phyloP scores from a whole-genome alignment of 768 basidiomycete species.

The Dioszegia hungarica region DNA sequence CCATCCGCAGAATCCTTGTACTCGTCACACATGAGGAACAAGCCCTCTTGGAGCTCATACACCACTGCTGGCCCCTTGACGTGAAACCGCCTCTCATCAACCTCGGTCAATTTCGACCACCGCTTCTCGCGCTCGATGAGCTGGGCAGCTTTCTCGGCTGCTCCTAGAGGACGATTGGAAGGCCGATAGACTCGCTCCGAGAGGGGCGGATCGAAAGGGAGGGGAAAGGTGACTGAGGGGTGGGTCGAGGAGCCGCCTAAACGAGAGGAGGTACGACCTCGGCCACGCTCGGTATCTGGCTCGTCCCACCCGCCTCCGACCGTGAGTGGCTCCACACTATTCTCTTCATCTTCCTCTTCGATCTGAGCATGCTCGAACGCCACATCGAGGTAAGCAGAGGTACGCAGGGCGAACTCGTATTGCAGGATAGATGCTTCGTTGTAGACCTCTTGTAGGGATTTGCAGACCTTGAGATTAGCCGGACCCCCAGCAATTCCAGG shows the following conservation, averaged over 20 bases:
- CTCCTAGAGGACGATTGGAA: slow-evolving; percentile 9
- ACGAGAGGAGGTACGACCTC: slow-evolving; percentile 1
- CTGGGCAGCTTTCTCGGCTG: slow-evolving; percentile 18
- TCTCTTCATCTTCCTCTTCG: background rate
- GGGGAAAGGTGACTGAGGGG: slow-evolving; percentile 8
- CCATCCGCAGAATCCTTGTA: slow-evolving; percentile 21
- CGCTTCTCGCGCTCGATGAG: slow-evolving; percentile 24
- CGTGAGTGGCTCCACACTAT: background rate
- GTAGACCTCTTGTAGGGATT: slow-evolving; percentile 14
- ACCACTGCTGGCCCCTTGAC: slow-evolving; percentile 36
- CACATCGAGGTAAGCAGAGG: slow-evolving; percentile 28
- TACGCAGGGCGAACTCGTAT: slow-evolving; percentile 29
- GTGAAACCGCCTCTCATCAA: slow-evolving; percentile 11
- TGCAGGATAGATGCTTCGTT: slow-evolving; percentile 21
- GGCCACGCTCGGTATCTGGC: background rate
- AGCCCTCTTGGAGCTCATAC: slow-evolving; percentile 47
- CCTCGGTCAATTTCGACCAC: slow-evolving; percentile 26
- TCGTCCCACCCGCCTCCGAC: background rate
- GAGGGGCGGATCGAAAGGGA: background rate
- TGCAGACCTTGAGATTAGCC: background rate
- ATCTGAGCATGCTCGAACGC: slow-evolving; percentile 9
- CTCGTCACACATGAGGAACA: slow-evolving; percentile 43
- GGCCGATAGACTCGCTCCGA: background rate
- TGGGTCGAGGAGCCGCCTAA: background rate
- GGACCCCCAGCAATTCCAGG: too few relatives aligned